phyloP scores from a whole-genome alignment of 768 basidiomycete genomes.

The Panellus pusillus region DNA sequence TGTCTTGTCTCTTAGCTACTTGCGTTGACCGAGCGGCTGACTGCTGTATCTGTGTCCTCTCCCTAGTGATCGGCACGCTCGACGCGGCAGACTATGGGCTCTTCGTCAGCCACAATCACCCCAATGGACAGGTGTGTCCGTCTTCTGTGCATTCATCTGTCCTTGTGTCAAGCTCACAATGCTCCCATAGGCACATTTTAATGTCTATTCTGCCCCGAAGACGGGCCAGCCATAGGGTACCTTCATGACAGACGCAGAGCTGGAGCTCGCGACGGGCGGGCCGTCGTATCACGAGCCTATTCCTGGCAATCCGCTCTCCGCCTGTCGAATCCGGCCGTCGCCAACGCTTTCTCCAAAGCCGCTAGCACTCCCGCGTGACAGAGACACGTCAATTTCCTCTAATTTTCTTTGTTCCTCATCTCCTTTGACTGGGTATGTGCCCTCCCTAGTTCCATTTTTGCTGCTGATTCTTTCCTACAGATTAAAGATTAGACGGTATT shows the following conservation, averaged over 20 bases:
- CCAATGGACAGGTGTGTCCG: slow-evolving; percentile 37
- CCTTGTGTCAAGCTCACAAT: neutral
- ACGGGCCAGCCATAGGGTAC: slow-evolving; percentile 57
- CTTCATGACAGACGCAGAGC: slow-evolving; percentile 45
- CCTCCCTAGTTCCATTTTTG: no score
- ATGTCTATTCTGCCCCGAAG: slow-evolving; percentile 45
- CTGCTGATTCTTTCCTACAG: no score
- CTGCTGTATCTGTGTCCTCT: neutral
- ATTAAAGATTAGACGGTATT: no score
- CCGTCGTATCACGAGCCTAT: slow-evolving; percentile 36
- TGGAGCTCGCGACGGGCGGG: slow-evolving; percentile 28
- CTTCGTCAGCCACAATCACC: slow-evolving; percentile 67
- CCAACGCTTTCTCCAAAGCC: no score
- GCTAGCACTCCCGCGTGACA: no score
- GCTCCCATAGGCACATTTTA: slow-evolving; percentile 45
- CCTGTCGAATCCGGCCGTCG: slow-evolving; percentile 45
- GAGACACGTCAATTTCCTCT: no score
- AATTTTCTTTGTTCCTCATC: no score
- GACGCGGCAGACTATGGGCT: slow-evolving; percentile 71
- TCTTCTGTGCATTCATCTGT: neutral
- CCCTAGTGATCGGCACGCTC: slow-evolving; percentile 64
- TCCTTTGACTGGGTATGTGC: no score
- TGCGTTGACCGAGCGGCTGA: neutral
- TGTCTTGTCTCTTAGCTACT: slow-evolving; percentile 17
- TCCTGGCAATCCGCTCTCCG: slow-evolving; percentile 24